phyloP scores from a whole-genome alignment of 768 basidiomycete genomes.

The Boletus vinaceobasis region DNA sequence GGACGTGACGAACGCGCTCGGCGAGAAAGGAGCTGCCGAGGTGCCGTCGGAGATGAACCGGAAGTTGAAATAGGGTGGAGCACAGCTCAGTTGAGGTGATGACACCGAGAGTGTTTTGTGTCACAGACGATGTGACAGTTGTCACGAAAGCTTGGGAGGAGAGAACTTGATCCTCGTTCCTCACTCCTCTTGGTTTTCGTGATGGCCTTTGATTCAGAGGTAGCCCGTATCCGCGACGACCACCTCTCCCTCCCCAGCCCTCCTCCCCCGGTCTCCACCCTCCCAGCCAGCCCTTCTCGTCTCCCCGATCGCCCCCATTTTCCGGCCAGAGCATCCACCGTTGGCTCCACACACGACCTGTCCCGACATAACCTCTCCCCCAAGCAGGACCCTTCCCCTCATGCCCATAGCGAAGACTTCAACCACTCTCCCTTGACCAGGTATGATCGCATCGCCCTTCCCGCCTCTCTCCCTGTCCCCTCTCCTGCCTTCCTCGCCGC shows the following conservation, averaged over 20 bases:
- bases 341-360: conserved; percentile 50
- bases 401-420: conserved; percentile 67
- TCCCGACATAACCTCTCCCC: conserved; percentile 44
- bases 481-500: conserved; percentile 47
- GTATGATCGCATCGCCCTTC: conserved; percentile 9
- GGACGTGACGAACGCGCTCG: conserved; percentile 26
- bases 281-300: conserved; percentile 35
- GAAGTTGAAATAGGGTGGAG: neutral
- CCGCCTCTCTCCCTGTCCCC: conserved; percentile 39
- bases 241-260: conserved; percentile 4
- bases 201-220: conserved; percentile 31
- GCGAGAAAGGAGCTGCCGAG: conserved; percentile 9
- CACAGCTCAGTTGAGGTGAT: neutral
- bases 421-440: conserved; percentile 42
- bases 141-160: conserved; percentile 20
- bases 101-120: neutral
- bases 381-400: conserved; percentile 36
- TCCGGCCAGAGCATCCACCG: conserved; percentile 65
- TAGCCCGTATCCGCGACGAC: conserved; percentile 28
- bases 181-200: neutral
- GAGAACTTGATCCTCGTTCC: neutral
- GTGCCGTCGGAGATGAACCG: conserved; percentile 19
- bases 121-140: conserved; percentile 17
- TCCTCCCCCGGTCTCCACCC: conserved; percentile 33
- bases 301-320: conserved; percentile 50